Evolutionary conservation across 1,139 yeast genomes (phyloP), one percentile per base, ranked within the genome.

Genomic region (Suhomyces bokatorum): DNA sequence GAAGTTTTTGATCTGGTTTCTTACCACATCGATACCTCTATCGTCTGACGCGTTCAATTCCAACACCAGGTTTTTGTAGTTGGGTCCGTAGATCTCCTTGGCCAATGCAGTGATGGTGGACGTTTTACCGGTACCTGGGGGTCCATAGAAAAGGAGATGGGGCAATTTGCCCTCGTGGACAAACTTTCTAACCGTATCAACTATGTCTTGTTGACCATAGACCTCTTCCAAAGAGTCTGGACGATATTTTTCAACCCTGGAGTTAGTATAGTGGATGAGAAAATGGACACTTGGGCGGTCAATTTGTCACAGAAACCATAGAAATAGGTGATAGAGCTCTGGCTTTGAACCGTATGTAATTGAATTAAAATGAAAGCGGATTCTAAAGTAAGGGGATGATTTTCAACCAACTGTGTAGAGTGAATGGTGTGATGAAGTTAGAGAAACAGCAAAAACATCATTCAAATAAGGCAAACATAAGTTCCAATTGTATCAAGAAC

Each of bases 41-140:
- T 87, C 95, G 60, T 87, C 95, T 1, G 90, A 83, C 3, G 95
- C 95, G 60, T 87, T 87, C 57, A 95, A 78, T 58, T 95, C 98
- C 49, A 93, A 69, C 3, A 93, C 97, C 96, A 88, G 89, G 61
- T 86, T 87, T 56, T 77, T 79, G 66, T 87, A 89, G 58, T 83
- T 84, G 35, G 82, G 75, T 1, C 98, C 98, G 59, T 89, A 93
- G n/a, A 93, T 83, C 59, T 91, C 97, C 43, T 81, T 74, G 1
- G 99, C 97, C 48, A 93, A 69, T 0, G 98, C 98, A 30, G 87
- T 78, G 49, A 93, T 87, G 1, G 97, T 91, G 1, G 97, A 88
- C 0, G 99, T 93, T 63, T 93, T 93, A 52, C 99, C 99, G 0
- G 97, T 91, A 22, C 99, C 99, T 20, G 99, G 98, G 0, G 98